Base-by-base conservation (phyloP, 1,139 yeast genomes). In the Eremothecium cymbalariae region DNA sequence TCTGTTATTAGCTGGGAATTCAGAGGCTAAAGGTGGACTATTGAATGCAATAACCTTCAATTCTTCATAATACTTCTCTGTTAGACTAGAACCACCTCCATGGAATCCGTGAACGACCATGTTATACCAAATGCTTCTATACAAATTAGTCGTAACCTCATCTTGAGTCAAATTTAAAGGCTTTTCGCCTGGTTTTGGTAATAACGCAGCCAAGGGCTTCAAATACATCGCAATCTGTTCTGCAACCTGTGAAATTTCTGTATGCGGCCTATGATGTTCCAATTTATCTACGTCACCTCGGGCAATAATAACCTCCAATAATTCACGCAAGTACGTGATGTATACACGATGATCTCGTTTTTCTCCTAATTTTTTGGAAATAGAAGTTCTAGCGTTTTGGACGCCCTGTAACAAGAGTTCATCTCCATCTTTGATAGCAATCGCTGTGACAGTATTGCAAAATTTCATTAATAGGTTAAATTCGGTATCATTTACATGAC, bases 111-210 rank as follows among this genome's bases (percentile, higher is more conserved):
- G 95, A 28, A 88, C 84, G 4, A 81, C 93, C 72, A 90, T 68
- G 52, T 88, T 90, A 56, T 83, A 86, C 99, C 99, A 93, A 32
- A 85, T 76, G 56, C 90, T 83, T 51, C 94, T 74, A 63, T 88
- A 85, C 39, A 79, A 67, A 26, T 47, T 51, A 4, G 60, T 51
- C 3, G 54, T 39, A 1, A 41, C 45, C 23, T 55, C 57, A 36
- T 59, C 60, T 8, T 45, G 39, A 11, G 46, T 37, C 53, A 70
- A 32, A 9, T 60, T 59, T 15, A 61, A 51, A 2, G 75, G 67
- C 2, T 61, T 62, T 14, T 60, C 58, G 22, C 67, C 66, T 9
- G 69, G 65, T 28, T 67, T 62, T 2, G 96, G 95, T 37, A 86
- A 65, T 25, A 86, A 61, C 18, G 64, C 68, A 0, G 96, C 93